A percentile compares a stretch with the other conserved stretches of the same genome.
Evolutionary conservation across 257 asterid genomes (phyloP).

Genomic region (Capsicum chinense): DNA sequence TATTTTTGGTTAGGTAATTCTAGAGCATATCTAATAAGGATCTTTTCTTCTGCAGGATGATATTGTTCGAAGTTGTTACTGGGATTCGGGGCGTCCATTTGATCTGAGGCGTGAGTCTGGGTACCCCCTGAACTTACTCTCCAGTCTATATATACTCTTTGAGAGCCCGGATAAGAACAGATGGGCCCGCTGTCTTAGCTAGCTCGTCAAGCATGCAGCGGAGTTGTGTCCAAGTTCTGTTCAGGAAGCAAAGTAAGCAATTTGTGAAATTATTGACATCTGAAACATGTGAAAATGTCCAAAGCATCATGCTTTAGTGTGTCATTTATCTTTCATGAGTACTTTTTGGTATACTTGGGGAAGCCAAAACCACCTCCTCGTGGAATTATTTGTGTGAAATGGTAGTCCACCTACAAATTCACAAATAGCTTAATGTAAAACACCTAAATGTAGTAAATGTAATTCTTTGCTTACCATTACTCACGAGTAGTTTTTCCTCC

Average conservation of each 20-base stretch:
- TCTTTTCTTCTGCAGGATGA: slow-evolving; percentile 69
- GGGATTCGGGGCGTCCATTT: slow-evolving; percentile 94
- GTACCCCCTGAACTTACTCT: slow-evolving; percentile 92
- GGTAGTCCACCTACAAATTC: not conserved
- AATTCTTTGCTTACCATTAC: not conserved
- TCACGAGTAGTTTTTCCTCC: slow-evolving; percentile 24
- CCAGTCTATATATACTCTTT: slow-evolving; percentile 76
- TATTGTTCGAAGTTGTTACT: slow-evolving; percentile 97
- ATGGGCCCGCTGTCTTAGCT: slow-evolving; percentile 98
- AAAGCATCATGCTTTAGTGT: not conserved
- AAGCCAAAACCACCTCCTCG: not conserved
- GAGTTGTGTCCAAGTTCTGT: slow-evolving; percentile 95
- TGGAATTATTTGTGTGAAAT: not conserved
- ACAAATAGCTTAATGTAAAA: not conserved
- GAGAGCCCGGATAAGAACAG: slow-evolving; percentile 98
- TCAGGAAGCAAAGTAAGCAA: slow-evolving; percentile 91
- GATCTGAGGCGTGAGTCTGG: slow-evolving; percentile 95
- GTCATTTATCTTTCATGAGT: not conserved
- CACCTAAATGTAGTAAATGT: not conserved
- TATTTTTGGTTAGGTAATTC: slow-evolving; percentile 15
- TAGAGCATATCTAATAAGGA: slow-evolving; percentile 30
- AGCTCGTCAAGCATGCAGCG: slow-evolving; percentile 88
- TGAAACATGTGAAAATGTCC: slow-evolving; percentile 6
- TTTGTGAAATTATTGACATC: slow-evolving; percentile 12
- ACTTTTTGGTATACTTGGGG: not conserved